Base-by-base conservation (phyloP, 352 stramenopile genomes). In the Globisporangium recalcitrans region DNA sequence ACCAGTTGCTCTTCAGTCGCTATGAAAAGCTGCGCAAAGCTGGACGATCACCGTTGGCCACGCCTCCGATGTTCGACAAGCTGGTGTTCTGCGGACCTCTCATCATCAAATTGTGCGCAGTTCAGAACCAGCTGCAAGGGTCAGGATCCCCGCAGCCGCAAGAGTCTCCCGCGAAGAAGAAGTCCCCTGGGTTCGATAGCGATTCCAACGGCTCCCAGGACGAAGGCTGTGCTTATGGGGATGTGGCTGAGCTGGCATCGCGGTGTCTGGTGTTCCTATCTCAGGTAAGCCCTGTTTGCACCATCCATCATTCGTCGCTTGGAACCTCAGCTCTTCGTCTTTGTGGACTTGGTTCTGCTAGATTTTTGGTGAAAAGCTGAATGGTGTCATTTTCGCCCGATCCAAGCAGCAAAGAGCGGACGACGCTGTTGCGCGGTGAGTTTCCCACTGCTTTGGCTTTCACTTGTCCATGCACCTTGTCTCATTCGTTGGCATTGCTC, bases 361-460 rank as follows among this genome's bases (percentile, higher is more conserved):
- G 81, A 73, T 87, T n/a, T 88, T 87, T 55, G 73, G 73, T 6
- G 71, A 85, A 4, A 70, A 71, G 14, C 61, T 90, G 24, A 90
- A 88, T 31, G 64, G 77, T 13, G 65, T 78, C 16, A 49, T 90
- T 1, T 88, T 90, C 49, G 32, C 48, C 8, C 61, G 70, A 47
- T 44, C 13, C 5, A 67, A 68, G 5, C 27, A 44, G 8, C 60
- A 54, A 24, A 52, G 55, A 11, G 6, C 16, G 7, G 58, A 73
- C 11, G 53, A 65, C 31, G 59, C 60, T 19, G 27, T 71, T 16
- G 56, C 52, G 4, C 73, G 65, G 78, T 84, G 57, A 46, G 63
- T 31, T 13, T 32, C 27, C 1, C 13, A 36, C 27, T 48, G 24
- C 26, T n/a, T 55, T n/a, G 34, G 7, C 26, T 29, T 32, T 10